These are phyloP conservation scores for Penicillium griseofulvum DNA, from an alignment of 2,329 filamentous ascomycete genomes.

Conservation along the genomic window DNA sequence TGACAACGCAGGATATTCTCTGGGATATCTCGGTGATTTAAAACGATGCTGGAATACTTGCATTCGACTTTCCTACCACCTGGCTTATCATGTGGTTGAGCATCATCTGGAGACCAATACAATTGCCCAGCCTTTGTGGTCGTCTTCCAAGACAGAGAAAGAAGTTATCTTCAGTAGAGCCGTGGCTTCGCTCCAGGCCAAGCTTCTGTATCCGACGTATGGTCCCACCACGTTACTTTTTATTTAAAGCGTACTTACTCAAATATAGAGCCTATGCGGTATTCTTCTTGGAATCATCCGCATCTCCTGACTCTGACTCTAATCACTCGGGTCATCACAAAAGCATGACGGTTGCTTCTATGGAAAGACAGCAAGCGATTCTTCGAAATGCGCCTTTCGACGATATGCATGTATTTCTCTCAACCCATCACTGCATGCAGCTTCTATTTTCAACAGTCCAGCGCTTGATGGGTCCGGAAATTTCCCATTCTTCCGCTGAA, in stretches of 20 bases:
- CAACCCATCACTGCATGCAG: conserved; percentile 27
- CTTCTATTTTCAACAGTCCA: conserved; percentile 25
- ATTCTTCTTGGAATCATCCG: conserved; percentile 27
- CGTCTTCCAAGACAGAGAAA: conserved; percentile 26
- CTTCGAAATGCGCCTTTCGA: conserved; percentile 25
- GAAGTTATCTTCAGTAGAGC: conserved; percentile 26
- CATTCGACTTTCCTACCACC: conserved; percentile 25
- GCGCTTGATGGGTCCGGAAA: conserved; percentile 27
- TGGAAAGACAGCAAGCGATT: conserved; percentile 21
- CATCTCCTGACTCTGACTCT: conserved; percentile 1
- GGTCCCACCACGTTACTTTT: background rate
- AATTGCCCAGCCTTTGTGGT: conserved; percentile 17
- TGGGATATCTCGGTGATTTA: conserved; percentile 26
- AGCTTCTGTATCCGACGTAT: conserved; percentile 23
- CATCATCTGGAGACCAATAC: conserved; percentile 24
- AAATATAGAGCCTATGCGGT: conserved; percentile 22
- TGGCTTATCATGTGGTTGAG: conserved; percentile 23
- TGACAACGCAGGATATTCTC: conserved; percentile 26
- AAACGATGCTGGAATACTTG: conserved; percentile 28
- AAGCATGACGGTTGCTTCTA: conserved; percentile 1
- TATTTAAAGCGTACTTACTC: background rate
- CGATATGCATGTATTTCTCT: conserved; percentile 20
- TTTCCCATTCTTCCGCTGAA: conserved; percentile 20
- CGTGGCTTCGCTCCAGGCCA: conserved; percentile 21
- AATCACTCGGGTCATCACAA: background rate